Conservation (phyloP, 1,284 basidiomycete genomes). For the Mrakiaceae sp. region DNA sequence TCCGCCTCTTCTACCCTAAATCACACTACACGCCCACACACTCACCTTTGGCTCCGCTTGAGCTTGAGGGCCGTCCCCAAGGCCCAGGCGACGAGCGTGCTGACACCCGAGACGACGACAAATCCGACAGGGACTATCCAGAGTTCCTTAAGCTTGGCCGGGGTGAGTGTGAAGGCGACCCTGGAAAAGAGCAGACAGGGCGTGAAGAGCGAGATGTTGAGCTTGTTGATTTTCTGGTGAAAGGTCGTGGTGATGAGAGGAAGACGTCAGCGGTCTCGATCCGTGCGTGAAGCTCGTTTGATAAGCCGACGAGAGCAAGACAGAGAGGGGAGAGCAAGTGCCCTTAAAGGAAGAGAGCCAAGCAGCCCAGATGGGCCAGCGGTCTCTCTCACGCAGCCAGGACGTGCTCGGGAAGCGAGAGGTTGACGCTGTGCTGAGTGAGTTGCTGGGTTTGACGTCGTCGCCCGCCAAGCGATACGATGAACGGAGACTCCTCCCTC, state of each 20-base stretch:
- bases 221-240: slow-evolving; percentile 55
- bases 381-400: too few species aligned
- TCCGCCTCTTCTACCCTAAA: slow-evolving; percentile 1
- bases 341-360: slow-evolving; percentile 38
- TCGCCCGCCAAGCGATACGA: too few species aligned
- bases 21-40: slow-evolving; percentile 32
- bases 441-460: too few species aligned
- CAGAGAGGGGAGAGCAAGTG: slow-evolving; percentile 31
- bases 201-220: slow-evolving; percentile 83
- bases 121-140: slow-evolving; percentile 87
- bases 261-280: too few species aligned
- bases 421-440: too few species aligned
- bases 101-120: slow-evolving; percentile 53
- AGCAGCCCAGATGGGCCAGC: too few species aligned
- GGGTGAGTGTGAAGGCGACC: slow-evolving; percentile 42
- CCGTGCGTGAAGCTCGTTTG: neutral
- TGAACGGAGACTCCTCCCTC: too few species aligned
- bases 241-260: slow-evolving; percentile 1
- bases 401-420: too few species aligned
- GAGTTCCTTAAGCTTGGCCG: slow-evolving; percentile 70
- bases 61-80: slow-evolving; percentile 34
- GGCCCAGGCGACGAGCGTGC: slow-evolving; percentile 37
- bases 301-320: neutral
- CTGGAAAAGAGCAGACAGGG: slow-evolving; percentile 87
- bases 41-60: slow-evolving; percentile 35